Conservation (phyloP, 2,329 filamentous ascomycete species). For the Xylariaceae sp. region DNA sequence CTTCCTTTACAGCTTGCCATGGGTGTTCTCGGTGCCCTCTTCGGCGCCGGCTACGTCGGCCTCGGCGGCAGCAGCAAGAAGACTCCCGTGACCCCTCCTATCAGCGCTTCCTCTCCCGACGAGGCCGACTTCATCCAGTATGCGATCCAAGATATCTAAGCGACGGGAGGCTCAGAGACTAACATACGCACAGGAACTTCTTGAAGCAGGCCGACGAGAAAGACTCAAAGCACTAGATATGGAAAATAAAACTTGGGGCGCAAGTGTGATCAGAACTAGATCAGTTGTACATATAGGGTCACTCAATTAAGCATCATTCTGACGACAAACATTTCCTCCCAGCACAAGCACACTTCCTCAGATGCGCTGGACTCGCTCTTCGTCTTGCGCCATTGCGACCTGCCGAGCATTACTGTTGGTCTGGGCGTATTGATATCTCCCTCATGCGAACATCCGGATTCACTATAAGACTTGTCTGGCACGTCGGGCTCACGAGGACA, state of each 20-base stretch:
- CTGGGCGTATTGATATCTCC: slow-evolving; percentile 9
- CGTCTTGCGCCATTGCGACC: slow-evolving; percentile 12
- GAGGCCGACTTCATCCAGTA: slow-evolving; percentile 63
- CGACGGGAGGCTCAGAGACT: slow-evolving; percentile 20
- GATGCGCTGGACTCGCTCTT: slow-evolving; percentile 15
- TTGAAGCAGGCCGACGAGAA: slow-evolving; percentile 42
- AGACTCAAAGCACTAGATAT: slow-evolving; percentile 38
- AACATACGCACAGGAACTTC: slow-evolving; percentile 40
- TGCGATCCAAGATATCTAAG: slow-evolving; percentile 28
- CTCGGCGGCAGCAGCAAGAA: slow-evolving; percentile 43
- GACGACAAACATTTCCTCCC: slow-evolving; percentile 14
- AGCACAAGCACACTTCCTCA: slow-evolving; percentile 15
- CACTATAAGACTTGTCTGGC: neutral
- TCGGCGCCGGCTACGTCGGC: slow-evolving; percentile 44
- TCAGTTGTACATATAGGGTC: slow-evolving; percentile 31
- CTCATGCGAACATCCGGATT: slow-evolving; percentile 1
- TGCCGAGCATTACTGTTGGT: slow-evolving; percentile 15
- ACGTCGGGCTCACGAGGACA: neutral
- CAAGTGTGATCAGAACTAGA: slow-evolving; percentile 7
- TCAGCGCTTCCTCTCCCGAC: slow-evolving; percentile 57
- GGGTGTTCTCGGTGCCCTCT: slow-evolving; percentile 48
- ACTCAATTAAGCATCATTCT: slow-evolving; percentile 23
- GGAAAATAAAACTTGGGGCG: slow-evolving; percentile 7
- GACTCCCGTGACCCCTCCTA: slow-evolving; percentile 46
- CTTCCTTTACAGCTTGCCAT: slow-evolving; percentile 47